phyloP scores from a whole-genome alignment of 2,329 filamentous ascomycete species.

The Ilyonectria destructans region DNA sequence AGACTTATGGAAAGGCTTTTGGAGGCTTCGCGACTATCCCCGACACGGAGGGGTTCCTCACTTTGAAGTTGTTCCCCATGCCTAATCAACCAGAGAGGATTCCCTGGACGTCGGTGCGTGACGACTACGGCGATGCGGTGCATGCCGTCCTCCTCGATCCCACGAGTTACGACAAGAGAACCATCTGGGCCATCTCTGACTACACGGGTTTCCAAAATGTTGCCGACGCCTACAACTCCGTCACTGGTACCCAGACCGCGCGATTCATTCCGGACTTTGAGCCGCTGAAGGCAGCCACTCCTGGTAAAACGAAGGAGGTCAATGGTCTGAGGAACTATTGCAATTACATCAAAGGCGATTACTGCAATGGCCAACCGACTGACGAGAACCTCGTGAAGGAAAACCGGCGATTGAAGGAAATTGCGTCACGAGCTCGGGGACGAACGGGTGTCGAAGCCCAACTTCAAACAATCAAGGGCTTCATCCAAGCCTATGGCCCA shows the following conservation, averaged over 20 bases:
- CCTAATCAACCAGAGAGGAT: conserved; percentile 47
- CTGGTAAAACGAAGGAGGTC: conserved; percentile 19
- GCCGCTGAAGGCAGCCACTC: neutral
- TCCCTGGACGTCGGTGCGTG: conserved; percentile 52
- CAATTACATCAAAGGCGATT: conserved; percentile 8
- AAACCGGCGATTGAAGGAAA: too few species aligned
- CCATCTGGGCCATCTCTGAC: conserved; percentile 14
- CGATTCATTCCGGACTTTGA: neutral
- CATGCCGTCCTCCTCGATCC: conserved; percentile 57
- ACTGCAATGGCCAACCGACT: neutral
- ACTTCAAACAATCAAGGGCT: too few species aligned
- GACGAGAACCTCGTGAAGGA: too few species aligned
- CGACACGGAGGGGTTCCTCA: conserved; percentile 52
- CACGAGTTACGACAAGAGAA: neutral
- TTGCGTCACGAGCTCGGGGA: too few species aligned
- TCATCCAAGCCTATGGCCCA: too few species aligned
- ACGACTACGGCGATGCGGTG: conserved; percentile 59
- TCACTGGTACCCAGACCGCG: conserved; percentile 10
- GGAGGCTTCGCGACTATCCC: conserved; percentile 53
- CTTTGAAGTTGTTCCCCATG: conserved; percentile 52
- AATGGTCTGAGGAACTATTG: conserved; percentile 13
- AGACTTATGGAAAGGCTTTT: conserved; percentile 6
- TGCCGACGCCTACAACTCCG: conserved; percentile 12
- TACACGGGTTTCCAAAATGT: conserved; percentile 7
- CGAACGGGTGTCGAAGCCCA: neutral